Percentiles rank a stretch among this genome's conserved stretches.
phyloP scores from a whole-genome alignment of 129 eudicot species.

The Centaurea solstitialis region DNA sequence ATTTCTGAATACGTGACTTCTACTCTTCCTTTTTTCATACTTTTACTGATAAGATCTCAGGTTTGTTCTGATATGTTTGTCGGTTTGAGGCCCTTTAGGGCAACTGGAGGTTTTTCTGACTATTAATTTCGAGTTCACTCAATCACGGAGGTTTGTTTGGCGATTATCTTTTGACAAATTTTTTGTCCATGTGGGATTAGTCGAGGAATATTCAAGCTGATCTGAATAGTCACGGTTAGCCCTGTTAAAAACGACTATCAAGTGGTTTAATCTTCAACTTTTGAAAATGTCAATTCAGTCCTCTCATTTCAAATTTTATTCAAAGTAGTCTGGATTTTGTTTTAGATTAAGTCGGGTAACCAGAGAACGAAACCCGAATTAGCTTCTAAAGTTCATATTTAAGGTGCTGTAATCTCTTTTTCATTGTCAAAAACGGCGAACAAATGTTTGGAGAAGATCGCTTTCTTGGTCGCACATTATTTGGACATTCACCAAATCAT shows the following conservation, averaged over 20 bases:
- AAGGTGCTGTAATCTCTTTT: neutral
- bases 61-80: neutral
- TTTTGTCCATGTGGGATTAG: neutral
- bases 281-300: neutral
- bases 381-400: neutral
- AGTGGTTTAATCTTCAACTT: neutral
- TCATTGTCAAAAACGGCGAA: neutral
- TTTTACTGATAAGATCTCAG: neutral
- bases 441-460: neutral
- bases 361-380: neutral
- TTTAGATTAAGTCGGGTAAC: neutral
- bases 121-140: neutral
- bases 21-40: no score
- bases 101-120: neutral
- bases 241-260: neutral
- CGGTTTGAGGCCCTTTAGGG: neutral
- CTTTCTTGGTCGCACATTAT: neutral
- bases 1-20: neutral
- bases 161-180: neutral
- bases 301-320: neutral
- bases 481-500: constrained; percentile 1
- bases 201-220: neutral
- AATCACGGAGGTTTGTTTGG: neutral
- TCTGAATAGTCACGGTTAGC: neutral
- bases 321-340: neutral